Base-by-base conservation (phyloP, 2,329 filamentous ascomycete genomes). In the Colletotrichum horii region DNA sequence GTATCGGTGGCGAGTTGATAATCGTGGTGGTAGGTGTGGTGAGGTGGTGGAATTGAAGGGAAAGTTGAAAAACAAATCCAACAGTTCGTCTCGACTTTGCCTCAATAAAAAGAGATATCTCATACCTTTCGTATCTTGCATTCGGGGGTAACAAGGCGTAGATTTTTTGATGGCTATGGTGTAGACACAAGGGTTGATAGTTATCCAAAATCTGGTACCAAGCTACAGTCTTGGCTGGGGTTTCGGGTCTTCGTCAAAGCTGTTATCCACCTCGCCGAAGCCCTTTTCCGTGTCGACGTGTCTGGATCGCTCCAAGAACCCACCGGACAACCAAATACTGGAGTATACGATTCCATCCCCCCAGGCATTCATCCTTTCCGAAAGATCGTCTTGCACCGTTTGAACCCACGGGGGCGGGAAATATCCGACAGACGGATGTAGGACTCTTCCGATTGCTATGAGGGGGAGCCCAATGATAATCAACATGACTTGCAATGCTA, bases 41-140 rank as follows among this genome's bases (percentile, higher is more conserved):
- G 38, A 43, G 38, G 38, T n/a, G 11, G 8, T 43, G 19, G 16
- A 19, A 43, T 1, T n/a, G 38, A 19, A 43, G 19, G 38, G 38
- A 43, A 19, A n/a, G 19, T n/a, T 43, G 1, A n/a, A 1, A 8
- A 43, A 43, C 1, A 0, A 12, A 43, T 43, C 16, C 38, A n/a
- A n/a, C 3, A 43, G 38, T 43, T n/a, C 38, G 1, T n/a, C 38
- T 30, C 19, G 19, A 43, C 38, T 9, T 43, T 43, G 5, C 38
- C 1, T n/a, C 8, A 19, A 43, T 16, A n/a, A 43, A 43, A n/a
- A 1, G 0, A 30, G 19, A 4, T 8, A n/a, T 11, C 8, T n/a
- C n/a, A n/a, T 12, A 43, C 0, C 38, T n/a, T 43, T 16, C 4
- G 2, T n/a, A n/a, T 43, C 16, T 0, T 43, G 9, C 0, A 2